These are phyloP conservation scores for Thuidium tamariscinum DNA, from an alignment of 225 moss, liverwort and hornwort species.

Conservation along the genomic window DNA sequence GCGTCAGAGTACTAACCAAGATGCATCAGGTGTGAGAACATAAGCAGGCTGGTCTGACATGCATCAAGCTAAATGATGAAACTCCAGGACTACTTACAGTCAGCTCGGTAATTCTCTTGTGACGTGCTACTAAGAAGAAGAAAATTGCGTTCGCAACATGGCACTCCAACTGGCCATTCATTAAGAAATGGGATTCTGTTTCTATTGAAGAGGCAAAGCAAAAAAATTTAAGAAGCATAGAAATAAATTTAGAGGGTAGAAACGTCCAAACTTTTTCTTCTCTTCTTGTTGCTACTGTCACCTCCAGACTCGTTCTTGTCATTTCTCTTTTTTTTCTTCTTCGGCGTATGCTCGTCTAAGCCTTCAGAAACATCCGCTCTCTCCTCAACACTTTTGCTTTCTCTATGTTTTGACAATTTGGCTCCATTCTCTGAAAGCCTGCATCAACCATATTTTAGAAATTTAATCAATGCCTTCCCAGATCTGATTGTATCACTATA, in stretches of 20 bases:
- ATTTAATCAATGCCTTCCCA: neutral
- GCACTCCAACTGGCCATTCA: neutral
- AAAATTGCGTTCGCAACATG: neutral
- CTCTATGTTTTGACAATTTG: slow-evolving; percentile 1
- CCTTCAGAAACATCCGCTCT: neutral
- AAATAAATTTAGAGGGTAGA: neutral
- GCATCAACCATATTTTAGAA: neutral
- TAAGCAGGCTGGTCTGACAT: neutral
- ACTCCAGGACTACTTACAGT: neutral
- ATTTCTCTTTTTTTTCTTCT: slow-evolving; percentile 41
- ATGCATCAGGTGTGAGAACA: neutral
- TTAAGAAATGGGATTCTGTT: neutral
- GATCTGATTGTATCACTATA: neutral
- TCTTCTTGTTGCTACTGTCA: slow-evolving; percentile 37
- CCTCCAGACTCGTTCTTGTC: slow-evolving; percentile 10
- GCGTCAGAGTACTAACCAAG: neutral
- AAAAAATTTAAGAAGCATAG: neutral
- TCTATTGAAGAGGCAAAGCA: neutral
- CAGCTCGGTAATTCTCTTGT: neutral
- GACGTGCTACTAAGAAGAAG: neutral
- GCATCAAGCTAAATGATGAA: neutral
- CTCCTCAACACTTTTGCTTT: neutral
- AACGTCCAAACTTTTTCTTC: slow-evolving; percentile 22
- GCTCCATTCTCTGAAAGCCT: slow-evolving; percentile 31
- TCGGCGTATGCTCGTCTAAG: slow-evolving; percentile 11